phyloP scores from a whole-genome alignment of 2,329 filamentous ascomycete genomes.

The Botryotinia convoluta region DNA sequence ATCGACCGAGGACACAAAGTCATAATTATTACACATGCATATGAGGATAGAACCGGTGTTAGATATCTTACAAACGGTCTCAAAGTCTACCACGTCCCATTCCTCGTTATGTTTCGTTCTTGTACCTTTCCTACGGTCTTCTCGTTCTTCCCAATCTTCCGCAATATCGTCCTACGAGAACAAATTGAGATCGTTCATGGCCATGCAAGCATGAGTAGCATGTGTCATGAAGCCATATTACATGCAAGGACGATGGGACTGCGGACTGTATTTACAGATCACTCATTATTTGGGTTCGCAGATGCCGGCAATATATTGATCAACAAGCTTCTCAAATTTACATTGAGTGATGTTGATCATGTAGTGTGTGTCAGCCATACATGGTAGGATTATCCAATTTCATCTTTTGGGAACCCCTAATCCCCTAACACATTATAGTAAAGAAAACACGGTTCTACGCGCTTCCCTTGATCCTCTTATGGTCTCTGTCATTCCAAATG shows the following conservation, averaged over 20 bases:
- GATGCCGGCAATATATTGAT: constrained; percentile 94
- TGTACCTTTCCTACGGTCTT: constrained; percentile 95
- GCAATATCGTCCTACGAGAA: constrained; percentile 93
- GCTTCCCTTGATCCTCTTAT: constrained; percentile 93
- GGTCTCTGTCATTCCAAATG: constrained; percentile 97
- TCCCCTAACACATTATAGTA: constrained; percentile 53
- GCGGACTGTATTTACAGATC: constrained; percentile 94
- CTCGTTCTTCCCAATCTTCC: constrained; percentile 96
- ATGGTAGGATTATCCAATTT: constrained; percentile 59
- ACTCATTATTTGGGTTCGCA: constrained; percentile 95
- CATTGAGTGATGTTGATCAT: constrained; percentile 93
- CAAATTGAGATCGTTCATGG: constrained; percentile 96
- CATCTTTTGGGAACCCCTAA: not conserved
- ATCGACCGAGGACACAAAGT: constrained; percentile 98
- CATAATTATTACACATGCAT: constrained; percentile 94
- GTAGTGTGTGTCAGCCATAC: constrained; percentile 98
- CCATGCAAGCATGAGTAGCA: constrained; percentile 88
- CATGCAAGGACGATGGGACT: constrained; percentile 96
- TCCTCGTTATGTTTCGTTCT: constrained; percentile 91
- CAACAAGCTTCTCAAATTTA: constrained; percentile 97
- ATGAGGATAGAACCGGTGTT: constrained; percentile 84
- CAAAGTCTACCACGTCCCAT: constrained; percentile 97
- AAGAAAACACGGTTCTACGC: constrained; percentile 94
- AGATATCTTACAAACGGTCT: constrained; percentile 96
- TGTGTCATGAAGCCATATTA: constrained; percentile 92